A percentile compares a stretch with the other conserved stretches of the same genome.
Conservation (phyloP, 2,329 filamentous ascomycete species). For the Claviceps purpurea region DNA sequence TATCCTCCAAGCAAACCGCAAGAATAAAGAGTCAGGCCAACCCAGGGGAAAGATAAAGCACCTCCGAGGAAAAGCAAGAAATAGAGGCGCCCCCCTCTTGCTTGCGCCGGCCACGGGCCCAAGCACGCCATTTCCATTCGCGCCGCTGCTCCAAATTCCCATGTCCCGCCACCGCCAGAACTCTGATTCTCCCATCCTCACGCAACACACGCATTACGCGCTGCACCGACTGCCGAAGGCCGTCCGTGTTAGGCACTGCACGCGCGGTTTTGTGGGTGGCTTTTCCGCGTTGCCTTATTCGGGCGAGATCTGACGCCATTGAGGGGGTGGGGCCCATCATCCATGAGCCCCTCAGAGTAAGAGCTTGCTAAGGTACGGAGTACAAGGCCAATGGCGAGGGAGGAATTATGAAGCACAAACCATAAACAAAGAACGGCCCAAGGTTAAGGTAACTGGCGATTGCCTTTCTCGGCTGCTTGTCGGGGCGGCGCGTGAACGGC, state of each 20-base stretch:
- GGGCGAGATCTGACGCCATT: constrained; percentile 21
- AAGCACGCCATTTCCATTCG: background rate
- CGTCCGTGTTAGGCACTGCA: too few species aligned
- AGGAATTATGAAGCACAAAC: too few species aligned
- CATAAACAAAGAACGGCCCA: too few species aligned
- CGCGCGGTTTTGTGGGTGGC: background rate
- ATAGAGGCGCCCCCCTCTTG: background rate
- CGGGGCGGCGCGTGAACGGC: too few species aligned
- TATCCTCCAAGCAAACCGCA: too few species aligned
- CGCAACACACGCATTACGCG: background rate
- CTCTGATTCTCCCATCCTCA: background rate
- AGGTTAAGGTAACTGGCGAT: too few species aligned
- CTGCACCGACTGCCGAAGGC: background rate
- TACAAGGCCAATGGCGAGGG: too few species aligned
- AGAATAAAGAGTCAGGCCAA: background rate
- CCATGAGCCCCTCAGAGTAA: too few species aligned
- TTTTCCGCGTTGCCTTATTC: background rate
- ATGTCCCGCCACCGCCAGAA: background rate
- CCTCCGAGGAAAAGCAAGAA: background rate
- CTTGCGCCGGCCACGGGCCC: background rate
- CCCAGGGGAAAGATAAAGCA: background rate
- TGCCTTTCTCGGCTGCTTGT: too few species aligned
- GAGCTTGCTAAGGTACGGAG: background rate
- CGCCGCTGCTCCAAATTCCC: too few species aligned
- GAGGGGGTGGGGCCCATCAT: background rate